Conservation (phyloP, 495 filamentous ascomycete species). For the Peziza echinospora region DNA sequence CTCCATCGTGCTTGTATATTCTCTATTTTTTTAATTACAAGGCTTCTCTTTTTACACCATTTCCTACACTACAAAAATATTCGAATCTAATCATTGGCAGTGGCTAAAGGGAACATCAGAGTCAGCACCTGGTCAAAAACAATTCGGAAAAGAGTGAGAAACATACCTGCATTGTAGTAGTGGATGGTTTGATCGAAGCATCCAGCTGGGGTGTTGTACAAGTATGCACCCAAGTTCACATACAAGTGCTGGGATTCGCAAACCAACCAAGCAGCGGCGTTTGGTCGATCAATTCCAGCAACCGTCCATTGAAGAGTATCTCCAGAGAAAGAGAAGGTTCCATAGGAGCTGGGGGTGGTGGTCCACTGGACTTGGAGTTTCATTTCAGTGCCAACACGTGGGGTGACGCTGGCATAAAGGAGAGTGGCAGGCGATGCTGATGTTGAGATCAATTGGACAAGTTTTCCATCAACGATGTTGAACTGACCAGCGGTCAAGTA, state of each 20-base stretch:
- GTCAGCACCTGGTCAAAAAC: too few relatives aligned
- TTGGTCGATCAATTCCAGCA: conserved; percentile 29
- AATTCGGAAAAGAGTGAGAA: too few relatives aligned
- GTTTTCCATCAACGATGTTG: conserved; percentile 33
- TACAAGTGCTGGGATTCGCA: conserved; percentile 31
- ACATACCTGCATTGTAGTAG: conserved; percentile 18
- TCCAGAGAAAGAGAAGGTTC: conserved; percentile 34
- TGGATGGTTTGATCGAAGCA: conserved; percentile 33
- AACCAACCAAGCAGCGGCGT: conserved; percentile 35
- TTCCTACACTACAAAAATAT: too few relatives aligned
- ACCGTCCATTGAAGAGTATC: conserved; percentile 34
- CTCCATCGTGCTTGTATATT: too few relatives aligned
- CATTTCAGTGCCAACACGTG: conserved; percentile 8
- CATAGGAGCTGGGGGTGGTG: conserved; percentile 31
- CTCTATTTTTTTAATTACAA: too few relatives aligned
- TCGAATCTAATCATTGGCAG: too few relatives aligned
- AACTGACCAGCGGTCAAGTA: conserved; percentile 39
- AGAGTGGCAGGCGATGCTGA: conserved; percentile 13
- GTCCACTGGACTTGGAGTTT: conserved; percentile 25
- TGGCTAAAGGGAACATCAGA: too few relatives aligned
- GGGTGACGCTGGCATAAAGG: conserved; percentile 22
- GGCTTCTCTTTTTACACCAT: too few relatives aligned
- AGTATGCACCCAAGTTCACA: conserved; percentile 39
- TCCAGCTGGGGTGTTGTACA: conserved; percentile 33
- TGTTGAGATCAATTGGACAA: conserved; percentile 26